Evolutionary conservation across 2,329 filamentous ascomycete genomes (phyloP).

Genomic region (Hymenoscyphus linearis): DNA sequence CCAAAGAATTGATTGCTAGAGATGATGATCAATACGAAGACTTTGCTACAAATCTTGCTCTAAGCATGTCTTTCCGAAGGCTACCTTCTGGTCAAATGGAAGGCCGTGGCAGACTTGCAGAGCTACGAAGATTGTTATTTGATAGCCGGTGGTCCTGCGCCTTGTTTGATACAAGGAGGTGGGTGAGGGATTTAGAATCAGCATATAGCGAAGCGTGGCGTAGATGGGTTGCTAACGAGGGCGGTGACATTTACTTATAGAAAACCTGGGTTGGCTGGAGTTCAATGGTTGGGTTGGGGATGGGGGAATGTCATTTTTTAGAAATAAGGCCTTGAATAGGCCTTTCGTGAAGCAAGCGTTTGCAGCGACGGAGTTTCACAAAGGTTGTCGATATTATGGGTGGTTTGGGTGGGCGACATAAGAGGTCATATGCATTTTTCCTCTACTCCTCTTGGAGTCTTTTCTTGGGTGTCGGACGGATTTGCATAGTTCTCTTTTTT

Average conservation of each 20-base stretch:
- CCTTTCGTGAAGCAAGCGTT: not conserved
- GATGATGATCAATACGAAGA: constrained; percentile 82
- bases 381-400: not conserved
- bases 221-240: constrained; percentile 77
- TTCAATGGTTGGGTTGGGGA: not conserved
- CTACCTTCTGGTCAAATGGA: constrained; percentile 42
- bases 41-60: constrained; percentile 63
- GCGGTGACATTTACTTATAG: constrained; percentile 84
- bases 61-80: constrained; percentile 53
- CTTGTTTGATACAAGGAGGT: constrained; percentile 84
- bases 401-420: not conserved
- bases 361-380: not conserved
- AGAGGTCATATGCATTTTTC: not conserved
- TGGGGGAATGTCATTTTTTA: not conserved
- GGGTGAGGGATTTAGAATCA: constrained; percentile 83
- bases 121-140: constrained; percentile 78
- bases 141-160: constrained; percentile 78
- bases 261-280: not conserved
- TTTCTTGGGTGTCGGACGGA: not conserved
- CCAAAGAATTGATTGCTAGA: constrained; percentile 68
- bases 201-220: constrained; percentile 88
- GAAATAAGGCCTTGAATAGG: not conserved
- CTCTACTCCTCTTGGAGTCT: not conserved
- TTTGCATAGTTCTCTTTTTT: not conserved
- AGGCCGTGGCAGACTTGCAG: constrained; percentile 64